Evolutionary conservation across 108 stramenopile genomes (phyloP).

Genomic region (Conticribra weissflogii): DNA sequence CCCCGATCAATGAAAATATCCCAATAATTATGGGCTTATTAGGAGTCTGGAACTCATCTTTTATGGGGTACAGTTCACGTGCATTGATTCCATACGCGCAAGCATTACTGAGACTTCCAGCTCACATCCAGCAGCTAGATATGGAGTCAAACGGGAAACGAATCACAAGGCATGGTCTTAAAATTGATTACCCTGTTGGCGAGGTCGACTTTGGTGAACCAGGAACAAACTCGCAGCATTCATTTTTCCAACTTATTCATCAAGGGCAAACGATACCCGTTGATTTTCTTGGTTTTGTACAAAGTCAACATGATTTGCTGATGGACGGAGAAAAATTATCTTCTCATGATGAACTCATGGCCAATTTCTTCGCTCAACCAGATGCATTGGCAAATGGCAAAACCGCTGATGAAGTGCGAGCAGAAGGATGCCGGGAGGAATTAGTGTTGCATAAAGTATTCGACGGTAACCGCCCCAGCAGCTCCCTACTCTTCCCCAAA

Average conservation of each 20-base stretch:
- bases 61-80: slow-evolving; percentile 87
- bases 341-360: slow-evolving; percentile 99
- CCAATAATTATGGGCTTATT: slow-evolving; percentile 97
- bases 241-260: slow-evolving; percentile 99
- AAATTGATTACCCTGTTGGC: slow-evolving; percentile 90
- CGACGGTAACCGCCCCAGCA: slow-evolving; percentile 97
- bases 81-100: slow-evolving; percentile 96
- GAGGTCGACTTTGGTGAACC: slow-evolving; percentile 99
- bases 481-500: slow-evolving; percentile 92
- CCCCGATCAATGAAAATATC: slow-evolving; percentile 91
- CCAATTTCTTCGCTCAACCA: slow-evolving; percentile 99
- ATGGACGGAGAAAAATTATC: slow-evolving; percentile 90
- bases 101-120: slow-evolving; percentile 96
- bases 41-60: slow-evolving; percentile 98
- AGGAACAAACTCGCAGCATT: slow-evolving; percentile 99
- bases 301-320: slow-evolving; percentile 85
- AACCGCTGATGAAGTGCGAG: slow-evolving; percentile 90
- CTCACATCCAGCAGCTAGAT: slow-evolving; percentile 99
- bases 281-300: slow-evolving; percentile 96
- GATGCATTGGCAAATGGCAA: slow-evolving; percentile 97
- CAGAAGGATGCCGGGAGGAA: slow-evolving; percentile 90
- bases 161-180: slow-evolving; percentile 85
- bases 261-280: slow-evolving; percentile 97
- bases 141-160: slow-evolving; percentile 97
- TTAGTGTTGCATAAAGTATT: slow-evolving; percentile 92